phyloP scores from a whole-genome alignment of 345 rosid genomes.

The Bruguiera gymnorhiza region DNA sequence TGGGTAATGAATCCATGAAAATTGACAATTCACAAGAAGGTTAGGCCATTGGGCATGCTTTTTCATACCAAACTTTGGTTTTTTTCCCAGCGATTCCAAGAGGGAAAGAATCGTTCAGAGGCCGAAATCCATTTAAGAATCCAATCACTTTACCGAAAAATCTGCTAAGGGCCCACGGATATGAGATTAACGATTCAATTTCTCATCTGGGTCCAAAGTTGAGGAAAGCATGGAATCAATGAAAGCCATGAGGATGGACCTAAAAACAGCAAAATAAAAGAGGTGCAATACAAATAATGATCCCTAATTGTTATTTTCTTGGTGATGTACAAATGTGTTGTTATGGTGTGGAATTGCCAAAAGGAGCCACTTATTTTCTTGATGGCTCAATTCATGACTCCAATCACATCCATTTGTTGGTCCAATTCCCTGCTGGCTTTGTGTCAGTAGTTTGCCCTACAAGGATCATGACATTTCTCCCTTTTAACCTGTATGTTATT shows the following conservation, averaged over 20 bases:
- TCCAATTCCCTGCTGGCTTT: conserved; percentile 16
- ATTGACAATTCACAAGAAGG: background rate
- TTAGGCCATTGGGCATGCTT: background rate
- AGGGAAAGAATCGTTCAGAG: background rate
- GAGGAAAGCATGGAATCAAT: no score
- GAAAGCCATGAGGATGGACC: no score
- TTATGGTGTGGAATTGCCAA: background rate
- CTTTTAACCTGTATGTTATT: conserved; percentile 26
- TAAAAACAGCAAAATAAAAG: no score
- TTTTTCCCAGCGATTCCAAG: background rate
- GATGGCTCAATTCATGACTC: conserved; percentile 5
- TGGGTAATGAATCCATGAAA: background rate
- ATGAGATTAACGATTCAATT: background rate
- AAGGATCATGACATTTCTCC: conserved; percentile 37
- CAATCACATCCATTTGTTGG: conserved; percentile 21
- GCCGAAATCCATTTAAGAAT: background rate
- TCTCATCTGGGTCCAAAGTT: background rate
- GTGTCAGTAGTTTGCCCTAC: conserved; percentile 62
- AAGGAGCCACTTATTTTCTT: conserved; percentile 7
- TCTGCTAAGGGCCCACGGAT: background rate
- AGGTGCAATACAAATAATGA: conserved; percentile 6
- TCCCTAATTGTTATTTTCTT: conserved; percentile 2
- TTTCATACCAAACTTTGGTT: background rate
- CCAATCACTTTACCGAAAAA: background rate
- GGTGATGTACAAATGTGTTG: background rate